Percentiles rank a stretch among this genome's conserved stretches.
Evolutionary conservation across 805 yeast genomes (phyloP).

Genomic region (Naumovozyma dairenensis): DNA sequence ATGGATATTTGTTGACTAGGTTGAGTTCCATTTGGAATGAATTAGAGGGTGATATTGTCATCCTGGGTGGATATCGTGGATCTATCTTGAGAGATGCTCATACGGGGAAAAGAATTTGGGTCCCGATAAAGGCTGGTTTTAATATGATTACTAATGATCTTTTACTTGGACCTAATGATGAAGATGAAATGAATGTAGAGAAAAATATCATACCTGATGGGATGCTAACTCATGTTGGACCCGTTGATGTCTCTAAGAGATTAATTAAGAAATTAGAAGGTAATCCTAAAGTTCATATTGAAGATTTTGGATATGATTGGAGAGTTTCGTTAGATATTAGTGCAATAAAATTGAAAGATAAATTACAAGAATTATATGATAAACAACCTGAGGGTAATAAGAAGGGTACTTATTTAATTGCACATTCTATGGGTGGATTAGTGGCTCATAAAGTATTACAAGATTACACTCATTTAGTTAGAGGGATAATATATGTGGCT

Average conservation of each 20-base stretch:
- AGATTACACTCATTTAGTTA: constrained; percentile 51
- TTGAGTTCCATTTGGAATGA: constrained; percentile 43
- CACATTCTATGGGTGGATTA: constrained; percentile 93
- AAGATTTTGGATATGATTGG: constrained; percentile 92
- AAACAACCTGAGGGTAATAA: constrained; percentile 30
- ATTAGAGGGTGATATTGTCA: constrained; percentile 67
- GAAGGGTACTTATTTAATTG: constrained; percentile 59
- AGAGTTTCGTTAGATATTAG: constrained; percentile 56
- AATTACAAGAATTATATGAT: constrained; percentile 34
- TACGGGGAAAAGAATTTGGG: constrained; percentile 68
- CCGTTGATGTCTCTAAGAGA: constrained; percentile 65
- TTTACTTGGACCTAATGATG: constrained; percentile 58
- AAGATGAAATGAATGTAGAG: constrained; percentile 53
- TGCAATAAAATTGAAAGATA: constrained; percentile 41
- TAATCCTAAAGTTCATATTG: constrained; percentile 52
- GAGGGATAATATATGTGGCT: constrained; percentile 76
- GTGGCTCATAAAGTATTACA: constrained; percentile 74
- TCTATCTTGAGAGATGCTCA: constrained; percentile 56
- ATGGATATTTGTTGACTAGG: constrained; percentile 18
- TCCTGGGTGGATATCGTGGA: constrained; percentile 87
- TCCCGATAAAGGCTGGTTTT: constrained; percentile 79
- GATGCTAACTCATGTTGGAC: constrained; percentile 73
- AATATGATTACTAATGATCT: constrained; percentile 62
- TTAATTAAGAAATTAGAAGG: constrained; percentile 43
- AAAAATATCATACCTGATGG: constrained; percentile 60